Evolutionary conservation across 805 yeast genomes (phyloP).

Genomic region (Cyberlindnera petersonii): DNA sequence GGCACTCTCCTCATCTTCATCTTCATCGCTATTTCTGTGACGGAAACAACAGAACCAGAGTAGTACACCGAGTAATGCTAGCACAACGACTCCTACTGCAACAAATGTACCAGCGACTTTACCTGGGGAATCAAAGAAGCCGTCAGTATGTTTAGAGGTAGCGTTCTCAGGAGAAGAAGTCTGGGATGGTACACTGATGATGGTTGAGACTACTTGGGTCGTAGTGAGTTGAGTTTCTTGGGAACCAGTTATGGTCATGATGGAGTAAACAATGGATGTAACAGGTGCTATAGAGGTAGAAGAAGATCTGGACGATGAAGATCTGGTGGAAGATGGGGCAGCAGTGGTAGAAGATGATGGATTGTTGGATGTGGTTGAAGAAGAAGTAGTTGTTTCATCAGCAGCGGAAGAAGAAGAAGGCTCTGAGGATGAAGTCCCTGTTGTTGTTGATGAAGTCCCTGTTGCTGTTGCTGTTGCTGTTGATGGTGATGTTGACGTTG

Average conservation of each 20-base stretch:
- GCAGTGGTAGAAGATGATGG: slow-evolving; percentile 7
- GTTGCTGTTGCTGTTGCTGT: too few species aligned
- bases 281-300: slow-evolving; percentile 18
- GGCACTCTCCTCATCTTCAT: slow-evolving; percentile 15
- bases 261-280: slow-evolving; percentile 33
- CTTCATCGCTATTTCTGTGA: slow-evolving; percentile 17
- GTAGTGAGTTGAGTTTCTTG: slow-evolving; percentile 27
- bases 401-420: background rate
- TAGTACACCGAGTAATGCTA: slow-evolving; percentile 42
- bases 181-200: slow-evolving; percentile 22
- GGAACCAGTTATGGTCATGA: slow-evolving; percentile 34
- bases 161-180: slow-evolving; percentile 15
- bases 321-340: slow-evolving; percentile 7
- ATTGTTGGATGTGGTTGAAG: background rate
- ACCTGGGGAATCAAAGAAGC: slow-evolving; percentile 60
- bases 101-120: slow-evolving; percentile 79
- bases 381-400: background rate
- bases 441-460: too few species aligned
- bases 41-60: slow-evolving; percentile 40
- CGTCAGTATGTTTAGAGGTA: slow-evolving; percentile 26
- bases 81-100: slow-evolving; percentile 62
- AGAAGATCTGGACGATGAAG: slow-evolving; percentile 16
- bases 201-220: slow-evolving; percentile 26
- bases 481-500: too few species aligned
- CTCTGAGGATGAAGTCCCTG: background rate